phyloP scores from a whole-genome alignment of 1,284 basidiomycete species.

The Mycosarcoma maydis region DNA sequence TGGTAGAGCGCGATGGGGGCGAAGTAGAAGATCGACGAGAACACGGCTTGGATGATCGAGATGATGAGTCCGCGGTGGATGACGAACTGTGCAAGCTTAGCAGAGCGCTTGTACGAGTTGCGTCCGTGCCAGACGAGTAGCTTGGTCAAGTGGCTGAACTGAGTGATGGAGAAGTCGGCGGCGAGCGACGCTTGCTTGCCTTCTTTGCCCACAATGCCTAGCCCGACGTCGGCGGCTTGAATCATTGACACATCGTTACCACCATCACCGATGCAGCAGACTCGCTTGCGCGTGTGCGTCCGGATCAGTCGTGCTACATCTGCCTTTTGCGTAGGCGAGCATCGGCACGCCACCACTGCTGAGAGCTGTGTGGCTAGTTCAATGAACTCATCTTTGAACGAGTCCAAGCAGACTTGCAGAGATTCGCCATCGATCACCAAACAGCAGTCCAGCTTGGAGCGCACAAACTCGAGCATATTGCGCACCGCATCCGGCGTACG shows the following conservation, averaged over 20 bases:
- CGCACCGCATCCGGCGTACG: constrained; percentile 82
- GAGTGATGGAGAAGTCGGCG: constrained; percentile 95
- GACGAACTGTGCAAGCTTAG: constrained; percentile 97
- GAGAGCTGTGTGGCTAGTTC: constrained; percentile 94
- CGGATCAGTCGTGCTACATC: constrained; percentile 94
- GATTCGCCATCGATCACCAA: constrained; percentile 99
- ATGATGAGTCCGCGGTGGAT: constrained; percentile 96
- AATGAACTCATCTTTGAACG: constrained; percentile 93
- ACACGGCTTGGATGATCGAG: constrained; percentile 87
- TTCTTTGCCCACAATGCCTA: constrained; percentile 98
- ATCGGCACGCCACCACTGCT: constrained; percentile 95
- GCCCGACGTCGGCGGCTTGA: constrained; percentile 90
- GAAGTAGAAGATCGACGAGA: constrained; percentile 97
- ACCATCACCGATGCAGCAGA: constrained; percentile 96
- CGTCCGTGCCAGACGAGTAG: constrained; percentile 95
- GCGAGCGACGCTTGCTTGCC: constrained; percentile 97
- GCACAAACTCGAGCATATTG: constrained; percentile 91
- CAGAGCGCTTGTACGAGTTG: constrained; percentile 96
- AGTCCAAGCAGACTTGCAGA: constrained; percentile 87
- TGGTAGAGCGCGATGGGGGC: constrained; percentile 98
- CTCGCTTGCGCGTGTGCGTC: constrained; percentile 86
- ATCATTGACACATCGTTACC: constrained; percentile 97
- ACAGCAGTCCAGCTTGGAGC: constrained; percentile 94
- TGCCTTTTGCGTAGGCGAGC: constrained; percentile 98
- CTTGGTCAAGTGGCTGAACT: constrained; percentile 94